These are phyloP conservation scores for Pleurotus eryngii DNA, from an alignment of 768 basidiomycete genomes.

Conservation along the genomic window DNA sequence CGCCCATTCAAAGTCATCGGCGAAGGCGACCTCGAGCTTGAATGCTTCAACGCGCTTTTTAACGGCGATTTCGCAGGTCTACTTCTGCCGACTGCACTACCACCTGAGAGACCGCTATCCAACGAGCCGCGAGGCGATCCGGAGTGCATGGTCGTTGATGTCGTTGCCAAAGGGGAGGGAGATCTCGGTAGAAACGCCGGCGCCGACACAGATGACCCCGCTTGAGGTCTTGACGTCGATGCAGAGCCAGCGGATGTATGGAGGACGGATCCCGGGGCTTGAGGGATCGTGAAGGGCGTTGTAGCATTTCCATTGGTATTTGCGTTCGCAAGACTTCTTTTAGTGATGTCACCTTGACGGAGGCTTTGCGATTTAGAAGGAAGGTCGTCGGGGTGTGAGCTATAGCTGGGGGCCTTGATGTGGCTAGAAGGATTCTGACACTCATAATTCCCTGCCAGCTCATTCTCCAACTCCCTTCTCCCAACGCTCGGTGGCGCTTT, in stretches of 20 bases:
- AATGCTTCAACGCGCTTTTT: slow-evolving; percentile 58
- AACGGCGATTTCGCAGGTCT: slow-evolving; percentile 47
- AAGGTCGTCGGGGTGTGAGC: too few species aligned
- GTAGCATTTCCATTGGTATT: too few species aligned
- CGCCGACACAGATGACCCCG: too few species aligned
- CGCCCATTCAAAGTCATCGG: slow-evolving; percentile 9
- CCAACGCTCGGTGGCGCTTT: slow-evolving; percentile 46
- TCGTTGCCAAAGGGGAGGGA: not conserved
- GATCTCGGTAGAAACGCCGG: too few species aligned
- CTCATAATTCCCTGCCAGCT: slow-evolving; percentile 5
- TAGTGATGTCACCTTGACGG: too few species aligned
- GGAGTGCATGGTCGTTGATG: slow-evolving; percentile 1
- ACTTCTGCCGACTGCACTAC: slow-evolving; percentile 1
- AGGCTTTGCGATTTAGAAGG: too few species aligned
- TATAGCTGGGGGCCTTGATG: too few species aligned
- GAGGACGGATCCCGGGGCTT: slow-evolving; percentile 37
- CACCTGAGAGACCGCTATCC: not conserved
- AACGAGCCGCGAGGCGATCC: not conserved
- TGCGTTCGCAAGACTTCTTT: too few species aligned
- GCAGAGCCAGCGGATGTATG: slow-evolving; percentile 6
- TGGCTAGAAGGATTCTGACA: too few species aligned
- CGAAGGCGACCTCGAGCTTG: slow-evolving; percentile 47
- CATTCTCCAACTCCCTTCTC: slow-evolving; percentile 24
- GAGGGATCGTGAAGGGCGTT: slow-evolving; percentile 13
- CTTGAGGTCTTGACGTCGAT: slow-evolving; percentile 1